phyloP scores from a whole-genome alignment of 2,329 filamentous ascomycete species.

The Colletotrichum filicis region DNA sequence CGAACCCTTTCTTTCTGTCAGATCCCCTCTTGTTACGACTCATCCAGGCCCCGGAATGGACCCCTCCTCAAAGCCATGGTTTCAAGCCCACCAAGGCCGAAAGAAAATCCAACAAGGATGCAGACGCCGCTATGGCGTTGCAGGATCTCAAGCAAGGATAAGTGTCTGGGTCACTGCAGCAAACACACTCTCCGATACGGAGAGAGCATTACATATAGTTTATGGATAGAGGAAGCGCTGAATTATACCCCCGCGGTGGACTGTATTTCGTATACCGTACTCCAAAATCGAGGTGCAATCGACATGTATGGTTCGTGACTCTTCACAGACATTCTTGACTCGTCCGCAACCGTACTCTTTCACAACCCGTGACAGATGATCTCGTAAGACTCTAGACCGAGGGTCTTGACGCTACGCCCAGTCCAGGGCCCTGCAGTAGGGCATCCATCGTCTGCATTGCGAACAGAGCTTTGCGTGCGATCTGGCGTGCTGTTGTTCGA shows the following conservation, averaged over 20 bases:
- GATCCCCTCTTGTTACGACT: conserved; percentile 13
- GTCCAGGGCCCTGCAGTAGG: background rate
- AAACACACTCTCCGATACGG: background rate
- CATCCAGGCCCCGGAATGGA: conserved; percentile 1
- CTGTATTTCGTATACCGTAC: background rate
- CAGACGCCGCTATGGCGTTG: conserved; percentile 17
- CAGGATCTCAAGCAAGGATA: conserved; percentile 2
- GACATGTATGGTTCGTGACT: background rate
- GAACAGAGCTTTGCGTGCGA: background rate
- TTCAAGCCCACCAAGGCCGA: background rate
- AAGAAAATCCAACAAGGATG: background rate
- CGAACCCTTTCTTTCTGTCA: background rate
- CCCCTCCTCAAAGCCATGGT: background rate
- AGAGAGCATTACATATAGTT: background rate
- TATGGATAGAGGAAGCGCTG: background rate
- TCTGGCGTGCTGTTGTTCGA: background rate
- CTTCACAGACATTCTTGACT: background rate
- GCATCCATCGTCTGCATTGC: background rate
- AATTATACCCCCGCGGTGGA: conserved; percentile 19
- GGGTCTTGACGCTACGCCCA: background rate
- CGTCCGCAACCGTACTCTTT: too few relatives aligned
- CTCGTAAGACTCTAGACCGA: background rate
- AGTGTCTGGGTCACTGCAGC: background rate
- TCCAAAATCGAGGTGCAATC: background rate
- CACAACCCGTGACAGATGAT: background rate